Evolutionary conservation across 257 asterid genomes (phyloP).

Genomic region (Nicotiana noctiflora): DNA sequence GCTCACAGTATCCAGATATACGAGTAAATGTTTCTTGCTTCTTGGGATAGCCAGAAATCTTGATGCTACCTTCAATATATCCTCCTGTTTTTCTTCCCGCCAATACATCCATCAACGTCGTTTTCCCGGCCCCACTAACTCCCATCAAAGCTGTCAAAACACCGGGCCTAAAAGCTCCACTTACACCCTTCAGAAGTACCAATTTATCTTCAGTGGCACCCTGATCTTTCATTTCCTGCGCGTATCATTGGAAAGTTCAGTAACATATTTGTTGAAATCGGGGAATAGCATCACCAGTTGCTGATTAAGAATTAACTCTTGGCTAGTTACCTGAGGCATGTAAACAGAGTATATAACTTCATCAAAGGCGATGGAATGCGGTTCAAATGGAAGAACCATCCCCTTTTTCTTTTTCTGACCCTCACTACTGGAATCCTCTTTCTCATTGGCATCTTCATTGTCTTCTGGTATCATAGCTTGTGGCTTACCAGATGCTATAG

Average conservation of each 20-base stretch:
- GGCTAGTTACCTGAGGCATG: constrained; percentile 59
- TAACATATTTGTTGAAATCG: background rate
- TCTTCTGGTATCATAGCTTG: constrained; percentile 45
- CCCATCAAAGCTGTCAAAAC: constrained; percentile 85
- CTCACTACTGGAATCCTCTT: constrained; percentile 23
- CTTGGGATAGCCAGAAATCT: constrained; percentile 65
- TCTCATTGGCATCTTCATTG: constrained; percentile 11
- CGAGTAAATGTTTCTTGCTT: constrained; percentile 67
- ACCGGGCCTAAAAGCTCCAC: constrained; percentile 82
- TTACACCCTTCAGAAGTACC: constrained; percentile 56
- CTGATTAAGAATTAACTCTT: background rate
- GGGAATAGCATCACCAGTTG: background rate
- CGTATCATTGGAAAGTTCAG: background rate
- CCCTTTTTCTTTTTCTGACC: constrained; percentile 36
- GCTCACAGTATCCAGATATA: constrained; percentile 79
- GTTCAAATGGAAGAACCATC: constrained; percentile 91
- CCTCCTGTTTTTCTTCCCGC: constrained; percentile 86
- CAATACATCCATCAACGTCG: constrained; percentile 72
- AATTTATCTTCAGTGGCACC: constrained; percentile 43
- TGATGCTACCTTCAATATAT: constrained; percentile 56
- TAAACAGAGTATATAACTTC: constrained; percentile 65
- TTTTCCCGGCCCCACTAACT: constrained; percentile 85
- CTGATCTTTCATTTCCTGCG: constrained; percentile 67
- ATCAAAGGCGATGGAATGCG: constrained; percentile 75
- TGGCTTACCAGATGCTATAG: constrained; percentile 51